Conservation (phyloP, 2,329 filamentous ascomycete species). For the Talaromyces verruculosus region DNA sequence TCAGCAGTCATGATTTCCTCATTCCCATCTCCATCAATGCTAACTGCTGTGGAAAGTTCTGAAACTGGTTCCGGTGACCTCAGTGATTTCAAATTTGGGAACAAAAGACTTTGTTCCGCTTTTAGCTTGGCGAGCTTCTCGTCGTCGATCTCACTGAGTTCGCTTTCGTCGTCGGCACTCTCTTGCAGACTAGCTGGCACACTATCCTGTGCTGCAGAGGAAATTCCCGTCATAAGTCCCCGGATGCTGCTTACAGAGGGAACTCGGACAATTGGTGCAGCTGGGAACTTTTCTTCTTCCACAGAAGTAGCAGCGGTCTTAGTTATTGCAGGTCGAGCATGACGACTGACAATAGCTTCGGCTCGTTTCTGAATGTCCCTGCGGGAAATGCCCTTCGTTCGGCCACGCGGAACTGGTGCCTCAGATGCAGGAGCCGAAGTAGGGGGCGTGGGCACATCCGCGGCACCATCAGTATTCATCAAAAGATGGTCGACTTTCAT, state of each 20-base stretch:
- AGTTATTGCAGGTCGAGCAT: slow-evolving; percentile 32
- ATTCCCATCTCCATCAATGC: slow-evolving; percentile 27
- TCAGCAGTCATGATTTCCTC: slow-evolving; percentile 25
- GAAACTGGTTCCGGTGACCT: slow-evolving; percentile 30
- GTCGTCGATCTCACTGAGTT: slow-evolving; percentile 62
- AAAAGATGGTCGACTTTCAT: slow-evolving; percentile 51
- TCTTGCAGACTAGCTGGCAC: slow-evolving; percentile 62
- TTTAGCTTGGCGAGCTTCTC: slow-evolving; percentile 33
- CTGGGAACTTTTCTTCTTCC: slow-evolving; percentile 30
- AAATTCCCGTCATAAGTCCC: slow-evolving; percentile 20
- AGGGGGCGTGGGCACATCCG: slow-evolving; percentile 33
- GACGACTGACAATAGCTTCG: slow-evolving; percentile 54
- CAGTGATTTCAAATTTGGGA: slow-evolving; percentile 29
- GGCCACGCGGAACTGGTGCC: slow-evolving; percentile 35
- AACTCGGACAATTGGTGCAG: slow-evolving; percentile 26
- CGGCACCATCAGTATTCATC: slow-evolving; percentile 37
- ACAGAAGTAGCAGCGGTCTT: slow-evolving; percentile 29
- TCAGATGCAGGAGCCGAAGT: slow-evolving; percentile 36
- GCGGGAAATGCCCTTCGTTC: slow-evolving; percentile 60
- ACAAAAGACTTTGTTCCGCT: slow-evolving; percentile 27
- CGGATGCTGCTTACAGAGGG: slow-evolving; percentile 21
- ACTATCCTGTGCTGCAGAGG: slow-evolving; percentile 45
- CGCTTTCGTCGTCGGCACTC: slow-evolving; percentile 68
- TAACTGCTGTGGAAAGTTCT: slow-evolving; percentile 28
- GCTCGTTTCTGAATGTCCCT: slow-evolving; percentile 60